Evolutionary conservation across 2,329 filamentous ascomycete species (phyloP).

Genomic region (Colletotrichum noveboracense): DNA sequence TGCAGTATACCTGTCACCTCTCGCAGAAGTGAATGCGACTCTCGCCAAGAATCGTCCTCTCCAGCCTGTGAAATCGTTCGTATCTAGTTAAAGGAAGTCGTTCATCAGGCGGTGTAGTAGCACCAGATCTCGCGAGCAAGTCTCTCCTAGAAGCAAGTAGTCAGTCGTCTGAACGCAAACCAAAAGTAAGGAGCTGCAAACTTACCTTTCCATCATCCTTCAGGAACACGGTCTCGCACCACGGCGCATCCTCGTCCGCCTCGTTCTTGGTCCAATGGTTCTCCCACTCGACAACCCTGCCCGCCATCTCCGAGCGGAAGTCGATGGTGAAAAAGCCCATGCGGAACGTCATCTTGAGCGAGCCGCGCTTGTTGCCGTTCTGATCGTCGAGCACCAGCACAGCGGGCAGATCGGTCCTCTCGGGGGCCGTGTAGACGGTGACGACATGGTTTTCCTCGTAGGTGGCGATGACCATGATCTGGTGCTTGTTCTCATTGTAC

Average conservation of each 20-base stretch:
- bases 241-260: neutral
- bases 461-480: neutral
- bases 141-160: neutral
- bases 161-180: neutral
- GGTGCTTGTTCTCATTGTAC: neutral
- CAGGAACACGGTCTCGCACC: neutral
- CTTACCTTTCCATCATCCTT: neutral
- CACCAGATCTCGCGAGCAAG: neutral
- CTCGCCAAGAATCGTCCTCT: neutral
- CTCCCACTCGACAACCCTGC: neutral
- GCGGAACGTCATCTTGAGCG: neutral
- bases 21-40: neutral
- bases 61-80: neutral
- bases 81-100: neutral
- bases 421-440: neutral
- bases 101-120: neutral
- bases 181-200: rapidly evolving
- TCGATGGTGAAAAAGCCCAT: neutral
- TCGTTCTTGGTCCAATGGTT: neutral
- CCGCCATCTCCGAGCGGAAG: neutral
- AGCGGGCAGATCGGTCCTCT: neutral
- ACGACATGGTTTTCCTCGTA: neutral
- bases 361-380: neutral
- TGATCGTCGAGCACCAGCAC: rapidly evolving
- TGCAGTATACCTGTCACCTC: neutral